These are phyloP conservation scores for Hypomontagnella monticulosa DNA, from an alignment of 495 filamentous ascomycete genomes.

Conservation along the genomic window DNA sequence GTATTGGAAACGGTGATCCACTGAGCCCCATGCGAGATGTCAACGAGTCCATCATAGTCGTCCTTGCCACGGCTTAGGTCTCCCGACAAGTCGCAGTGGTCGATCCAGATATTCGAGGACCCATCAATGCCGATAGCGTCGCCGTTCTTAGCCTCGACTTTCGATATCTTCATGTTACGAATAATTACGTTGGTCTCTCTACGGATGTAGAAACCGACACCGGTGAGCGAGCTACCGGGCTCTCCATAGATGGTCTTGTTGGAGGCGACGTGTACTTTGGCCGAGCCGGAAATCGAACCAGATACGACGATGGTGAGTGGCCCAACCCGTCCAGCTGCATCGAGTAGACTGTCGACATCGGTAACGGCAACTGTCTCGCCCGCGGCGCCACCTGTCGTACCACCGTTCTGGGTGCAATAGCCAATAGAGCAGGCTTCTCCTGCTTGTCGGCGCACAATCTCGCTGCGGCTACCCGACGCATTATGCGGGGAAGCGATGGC, in stretches of 20 bases:
- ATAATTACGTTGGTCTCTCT: slow-evolving; percentile 64
- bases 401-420: slow-evolving; percentile 46
- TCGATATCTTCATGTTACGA: slow-evolving; percentile 68
- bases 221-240: slow-evolving; percentile 48
- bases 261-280: slow-evolving; percentile 56
- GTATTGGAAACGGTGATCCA: slow-evolving; percentile 63
- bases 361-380: slow-evolving; percentile 65
- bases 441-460: slow-evolving; percentile 12
- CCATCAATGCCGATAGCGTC: slow-evolving; percentile 69
- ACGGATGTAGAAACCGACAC: slow-evolving; percentile 60
- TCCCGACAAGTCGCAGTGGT: slow-evolving; percentile 72
- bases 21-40: slow-evolving; percentile 65
- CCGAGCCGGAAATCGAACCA: slow-evolving; percentile 55
- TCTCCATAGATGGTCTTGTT: slow-evolving; percentile 64
- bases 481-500: slow-evolving; percentile 6
- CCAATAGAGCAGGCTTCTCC: slow-evolving; percentile 49
- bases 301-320: slow-evolving; percentile 58
- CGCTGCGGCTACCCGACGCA: neutral
- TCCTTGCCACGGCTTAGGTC: slow-evolving; percentile 67
- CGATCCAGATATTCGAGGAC: slow-evolving; percentile 71
- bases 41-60: slow-evolving; percentile 74
- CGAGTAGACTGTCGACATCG: slow-evolving; percentile 56
- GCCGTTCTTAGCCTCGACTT: slow-evolving; percentile 66
- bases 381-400: slow-evolving; percentile 63
- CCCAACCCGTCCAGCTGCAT: slow-evolving; percentile 54